These are phyloP conservation scores for Quercus agrifolia DNA, from an alignment of 306 rosid genomes.

Conservation along the genomic window DNA sequence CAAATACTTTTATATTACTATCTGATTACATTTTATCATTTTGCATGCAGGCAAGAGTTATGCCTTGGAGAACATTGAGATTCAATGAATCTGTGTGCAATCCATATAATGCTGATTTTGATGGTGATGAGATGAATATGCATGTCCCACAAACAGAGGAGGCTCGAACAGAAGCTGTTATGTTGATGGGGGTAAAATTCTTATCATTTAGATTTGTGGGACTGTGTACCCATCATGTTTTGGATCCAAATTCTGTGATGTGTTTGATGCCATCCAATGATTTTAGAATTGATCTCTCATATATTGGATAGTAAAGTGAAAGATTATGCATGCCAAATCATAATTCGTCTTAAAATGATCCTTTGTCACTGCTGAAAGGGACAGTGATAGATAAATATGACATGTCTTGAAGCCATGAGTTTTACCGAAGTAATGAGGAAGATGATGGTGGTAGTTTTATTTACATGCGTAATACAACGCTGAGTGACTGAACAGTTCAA, in stretches of 20 bases:
- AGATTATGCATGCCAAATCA: not conserved
- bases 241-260: not conserved
- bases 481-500: not conserved
- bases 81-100: slow-evolving; percentile 98
- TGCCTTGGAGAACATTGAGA: slow-evolving; percentile 99
- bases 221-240: not conserved
- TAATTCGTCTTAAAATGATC: not conserved
- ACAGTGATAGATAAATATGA: not conserved
- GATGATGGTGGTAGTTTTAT: not conserved
- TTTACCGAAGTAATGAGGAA: not conserved
- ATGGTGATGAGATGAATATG: slow-evolving; percentile 97
- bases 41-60: slow-evolving; percentile 77
- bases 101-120: slow-evolving; percentile 98
- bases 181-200: slow-evolving; percentile 88
- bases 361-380: not conserved
- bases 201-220: slow-evolving; percentile 21
- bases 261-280: not conserved
- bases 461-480: not conserved
- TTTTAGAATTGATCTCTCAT: not conserved
- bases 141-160: slow-evolving; percentile 99
- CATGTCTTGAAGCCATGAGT: not conserved
- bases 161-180: slow-evolving; percentile 94
- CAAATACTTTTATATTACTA: not conserved
- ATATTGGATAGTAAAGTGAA: not conserved
- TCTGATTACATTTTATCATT: slow-evolving; percentile 16